Evolutionary conservation across 2,329 filamentous ascomycete genomes (phyloP), one percentile per base, ranked within the genome.

Genomic region (Elsinoe arachidis): DNA sequence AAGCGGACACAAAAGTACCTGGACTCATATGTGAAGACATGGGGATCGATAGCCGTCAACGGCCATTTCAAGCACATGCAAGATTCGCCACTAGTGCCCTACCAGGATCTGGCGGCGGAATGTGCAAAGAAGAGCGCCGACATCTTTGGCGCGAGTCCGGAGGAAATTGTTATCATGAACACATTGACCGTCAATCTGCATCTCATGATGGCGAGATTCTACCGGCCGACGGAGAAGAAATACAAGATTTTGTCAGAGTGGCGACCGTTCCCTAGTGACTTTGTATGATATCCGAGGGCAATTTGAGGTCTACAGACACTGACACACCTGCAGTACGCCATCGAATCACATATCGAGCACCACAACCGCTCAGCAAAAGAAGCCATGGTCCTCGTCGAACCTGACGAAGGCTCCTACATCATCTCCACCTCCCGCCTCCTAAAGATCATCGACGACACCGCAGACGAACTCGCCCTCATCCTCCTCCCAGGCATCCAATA

Each of bases 81-180:
- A 1, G 82, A 87, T 66, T 86, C 86, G 9, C 78, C 84, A 1
- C 73, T 91, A 6, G 78, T 80, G 1, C 80, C 84, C 21, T 96
- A 89, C 83, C 80, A 95, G 62, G 80, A 92, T 67, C 81, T 93
- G 58, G 88, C 91, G 35, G 87, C 87, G 61, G 82, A 84, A 57
- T 85, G 87, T 35, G 83, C 88, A 26, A 76, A 77, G 53, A 79
- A 85, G 65, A 87, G 86, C 66, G 82, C 86, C 1, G 83, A 81
- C 30, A 76, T 96, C 15, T 85, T 96, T 11, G 90, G 90, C 15
- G 88, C 88, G 0, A 74, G 80, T 2, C 73, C 83, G 0, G 78
- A 78, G 55, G 90, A 96, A 72, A 85, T 95, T n/a, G 88, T 89
- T 55, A 81, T 91, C 52, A 96, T 96, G 90, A 88, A 90, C 68